Base-by-base conservation (phyloP, 108 stramenopile species). In the Conticribra weissflogii region DNA sequence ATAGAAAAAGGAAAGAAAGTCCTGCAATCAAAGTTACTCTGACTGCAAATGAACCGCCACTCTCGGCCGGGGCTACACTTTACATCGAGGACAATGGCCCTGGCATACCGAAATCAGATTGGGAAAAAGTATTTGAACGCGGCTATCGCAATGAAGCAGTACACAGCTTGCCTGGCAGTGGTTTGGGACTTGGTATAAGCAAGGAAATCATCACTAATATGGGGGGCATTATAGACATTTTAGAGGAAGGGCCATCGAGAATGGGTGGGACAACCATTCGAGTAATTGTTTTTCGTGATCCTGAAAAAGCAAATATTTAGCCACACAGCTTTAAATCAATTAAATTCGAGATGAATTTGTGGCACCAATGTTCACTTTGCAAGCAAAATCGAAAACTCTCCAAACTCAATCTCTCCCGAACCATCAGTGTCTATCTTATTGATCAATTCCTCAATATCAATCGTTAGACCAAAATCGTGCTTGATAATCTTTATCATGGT, bases 71-170 rank as follows among this genome's bases (percentile, higher is more conserved):
- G 8, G 86, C 85, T 4, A 90, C 86, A 18, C 75, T 95, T 24
- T 76, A 83, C 25, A 81, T 95, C 3, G 86, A 90, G 67, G 91
- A 95, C 74, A 92, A 95, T 64, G 94, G 94, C 12, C 91, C 89
- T 16, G 91, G 94, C 18, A 87, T 95, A 47, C 67, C 76, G 9
- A 77, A 80, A 23, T 64, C 45, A 19, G 86, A 89, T 12, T 85
- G 83, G 58, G 58, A 72, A 24, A 86, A 77, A 17, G 81, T 95
- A 9, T 91, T 95, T 67, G 55, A 81, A n/a, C 78, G 94, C 22
- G 90, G 91, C 19, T 91, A 77, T 73, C 82, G 94, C 31, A 72
- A 87, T 29, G 54, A 64, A 12, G 44, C 33, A 22, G 83, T 84
- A 18, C 63, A 36, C 46, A 74, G 30, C 15, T 74, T 87, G 9